Percentiles rank a stretch among this genome's conserved stretches.
Evolutionary conservation across 371 early-diverging fungal species (phyloP).

Genomic region (Saksenaea vasiformis): DNA sequence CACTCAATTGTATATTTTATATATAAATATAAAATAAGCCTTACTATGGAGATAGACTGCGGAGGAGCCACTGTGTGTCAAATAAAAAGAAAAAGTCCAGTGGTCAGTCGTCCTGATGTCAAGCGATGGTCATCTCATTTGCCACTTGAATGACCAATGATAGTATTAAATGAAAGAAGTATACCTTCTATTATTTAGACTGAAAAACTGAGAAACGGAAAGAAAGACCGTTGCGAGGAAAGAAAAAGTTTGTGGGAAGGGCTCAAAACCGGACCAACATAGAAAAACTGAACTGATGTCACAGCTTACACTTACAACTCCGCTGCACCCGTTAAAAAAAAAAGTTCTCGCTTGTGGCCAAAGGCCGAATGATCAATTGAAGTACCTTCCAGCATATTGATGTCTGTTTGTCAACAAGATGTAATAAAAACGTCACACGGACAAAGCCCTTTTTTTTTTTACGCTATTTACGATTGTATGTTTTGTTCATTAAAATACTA

Average conservation of each 20-base stretch:
- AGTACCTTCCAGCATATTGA: not conserved
- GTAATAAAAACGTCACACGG: not conserved
- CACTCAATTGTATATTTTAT: not conserved
- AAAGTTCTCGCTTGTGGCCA: no score
- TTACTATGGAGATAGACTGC: slow-evolving; percentile 4
- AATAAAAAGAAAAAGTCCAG: not conserved
- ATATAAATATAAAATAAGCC: not conserved
- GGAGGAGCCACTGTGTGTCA: slow-evolving; percentile 6
- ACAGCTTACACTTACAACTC: not conserved
- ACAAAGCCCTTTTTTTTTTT: not conserved
- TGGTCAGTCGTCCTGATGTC: slow-evolving; percentile 6
- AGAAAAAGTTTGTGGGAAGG: slow-evolving; percentile 6
- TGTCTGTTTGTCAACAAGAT: not conserved
- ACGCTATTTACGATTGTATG: not conserved
- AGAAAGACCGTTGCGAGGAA: not conserved
- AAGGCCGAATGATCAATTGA: no score
- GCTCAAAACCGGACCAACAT: not conserved
- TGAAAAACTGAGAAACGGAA: not conserved
- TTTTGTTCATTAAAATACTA: not conserved
- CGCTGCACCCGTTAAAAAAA: not conserved
- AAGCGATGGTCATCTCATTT: slow-evolving; percentile 7
- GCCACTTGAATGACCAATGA: slow-evolving; percentile 3
- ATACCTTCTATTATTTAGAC: slow-evolving; percentile 6
- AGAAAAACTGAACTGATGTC: not conserved
- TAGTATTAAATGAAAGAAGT: not conserved